Conservation (phyloP, 805 yeast genomes). For the Metschnikowia noctiluminum region DNA sequence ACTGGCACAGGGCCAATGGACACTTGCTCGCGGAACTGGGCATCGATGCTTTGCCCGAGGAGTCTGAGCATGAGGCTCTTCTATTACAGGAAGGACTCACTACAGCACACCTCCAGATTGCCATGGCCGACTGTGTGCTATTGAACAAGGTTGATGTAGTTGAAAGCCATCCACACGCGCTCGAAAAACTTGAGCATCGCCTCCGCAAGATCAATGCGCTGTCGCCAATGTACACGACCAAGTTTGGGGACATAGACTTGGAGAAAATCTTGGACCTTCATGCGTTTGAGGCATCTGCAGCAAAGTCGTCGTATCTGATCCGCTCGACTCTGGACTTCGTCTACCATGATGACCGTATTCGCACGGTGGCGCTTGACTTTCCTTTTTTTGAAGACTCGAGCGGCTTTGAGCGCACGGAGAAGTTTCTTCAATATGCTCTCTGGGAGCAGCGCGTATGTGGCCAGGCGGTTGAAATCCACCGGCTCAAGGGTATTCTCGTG, state of each 20-base stretch:
- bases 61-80: conserved; percentile 32
- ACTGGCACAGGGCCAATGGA: conserved; percentile 52
- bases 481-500: conserved; percentile 75
- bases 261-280: conserved; percentile 68
- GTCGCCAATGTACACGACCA: conserved; percentile 65
- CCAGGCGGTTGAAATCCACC: conserved; percentile 61
- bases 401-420: conserved; percentile 49
- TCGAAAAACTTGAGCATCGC: conserved; percentile 33
- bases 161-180: conserved; percentile 20
- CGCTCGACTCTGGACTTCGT: conserved; percentile 12
- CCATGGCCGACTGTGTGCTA: conserved; percentile 80
- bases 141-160: conserved; percentile 72
- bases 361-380: conserved; percentile 41
- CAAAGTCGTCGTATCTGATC: conserved; percentile 19
- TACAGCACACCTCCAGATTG: conserved; percentile 86
- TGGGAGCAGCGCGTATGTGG: conserved; percentile 62
- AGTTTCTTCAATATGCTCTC: conserved; percentile 63
- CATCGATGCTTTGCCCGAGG: conserved; percentile 20
- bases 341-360: conserved; percentile 39
- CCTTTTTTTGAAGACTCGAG: conserved; percentile 35
- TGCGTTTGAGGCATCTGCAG: conserved; percentile 55
- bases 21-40: conserved; percentile 23
- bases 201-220: conserved; percentile 58
- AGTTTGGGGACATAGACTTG: conserved; percentile 72
- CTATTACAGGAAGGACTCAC: conserved; percentile 49